Evolutionary conservation across 169 alveolate genomes (phyloP), one percentile per base, ranked within the genome.

Genomic region (Plasmodium ovale): DNA sequence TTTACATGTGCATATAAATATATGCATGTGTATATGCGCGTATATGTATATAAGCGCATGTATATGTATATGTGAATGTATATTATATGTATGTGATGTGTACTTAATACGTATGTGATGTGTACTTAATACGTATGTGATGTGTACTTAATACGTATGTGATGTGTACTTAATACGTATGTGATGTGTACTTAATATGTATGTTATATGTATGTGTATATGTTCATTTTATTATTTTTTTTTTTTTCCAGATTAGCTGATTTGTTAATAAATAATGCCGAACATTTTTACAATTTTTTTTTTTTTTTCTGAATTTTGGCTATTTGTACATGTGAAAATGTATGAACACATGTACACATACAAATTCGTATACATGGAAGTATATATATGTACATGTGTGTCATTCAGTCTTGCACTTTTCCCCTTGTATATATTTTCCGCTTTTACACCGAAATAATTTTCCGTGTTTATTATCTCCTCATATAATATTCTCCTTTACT

Each of bases 211-310:
- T n/a, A n/a, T n/a, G n/a, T n/a, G n/a, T n/a, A n/a, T n/a, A n/a
- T n/a, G n/a, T n/a, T n/a, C n/a, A n/a, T n/a, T n/a, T 25, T n/a
- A 25, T 59, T 59, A 27, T 59, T 59, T 59, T 59, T 58, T 58
- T 58, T 58, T 58, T 58, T 23, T 25, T 6, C 47, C 70, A 25
- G 12, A 16, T 67, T 67, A 51, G 49, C 49, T 67, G 77, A 33
- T 67, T 67, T 67, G 77, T 67, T 67, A 42, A 67, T 67, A 67
- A 42, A 67, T 16, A 67, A 67, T n/a, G n/a, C n/a, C n/a, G n/a
- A n/a, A n/a, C n/a, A n/a, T n/a, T n/a, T n/a, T n/a, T n/a, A n/a
- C n/a, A n/a, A n/a, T 56, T 31, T 29, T 64, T 27, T 67, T 65
- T 35, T 39, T 67, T 33, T 67, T 67, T 67, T 16, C 58, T 1